Conservation (phyloP, 176 grass and related monocot species). For the Otatea glauca region DNA sequence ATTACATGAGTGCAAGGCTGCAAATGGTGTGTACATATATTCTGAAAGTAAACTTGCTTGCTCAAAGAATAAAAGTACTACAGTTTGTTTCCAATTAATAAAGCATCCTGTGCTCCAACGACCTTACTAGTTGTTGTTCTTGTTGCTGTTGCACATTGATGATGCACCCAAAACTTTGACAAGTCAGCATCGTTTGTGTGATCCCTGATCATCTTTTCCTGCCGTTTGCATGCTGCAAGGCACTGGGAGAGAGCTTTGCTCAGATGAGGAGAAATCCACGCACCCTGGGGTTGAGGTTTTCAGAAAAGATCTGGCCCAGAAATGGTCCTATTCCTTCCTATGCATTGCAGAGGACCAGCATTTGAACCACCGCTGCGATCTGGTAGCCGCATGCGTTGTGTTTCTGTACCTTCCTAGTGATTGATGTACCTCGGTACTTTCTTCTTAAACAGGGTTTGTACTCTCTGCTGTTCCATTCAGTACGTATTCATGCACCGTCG, state of each 20-base stretch:
- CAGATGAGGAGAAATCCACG: not conserved
- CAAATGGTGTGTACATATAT: not conserved
- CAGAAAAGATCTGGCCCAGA: slow-evolving; percentile 1
- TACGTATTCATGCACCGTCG: not conserved
- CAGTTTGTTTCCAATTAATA: not conserved
- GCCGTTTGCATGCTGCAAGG: not conserved
- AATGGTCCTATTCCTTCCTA: not conserved
- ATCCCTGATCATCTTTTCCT: not conserved
- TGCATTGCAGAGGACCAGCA: slow-evolving; percentile 1
- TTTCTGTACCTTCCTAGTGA: not conserved
- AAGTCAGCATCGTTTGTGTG: not conserved
- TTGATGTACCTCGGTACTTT: not conserved
- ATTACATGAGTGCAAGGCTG: not conserved
- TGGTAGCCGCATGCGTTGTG: not conserved
- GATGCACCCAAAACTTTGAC: not conserved
- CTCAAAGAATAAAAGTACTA: not conserved
- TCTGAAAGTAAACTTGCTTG: not conserved
- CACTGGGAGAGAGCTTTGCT: not conserved
- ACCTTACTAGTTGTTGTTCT: not conserved
- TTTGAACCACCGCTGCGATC: not conserved
- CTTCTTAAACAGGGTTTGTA: not conserved
- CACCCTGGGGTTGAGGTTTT: not conserved
- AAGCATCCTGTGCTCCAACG: not conserved
- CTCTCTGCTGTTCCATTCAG: not conserved
- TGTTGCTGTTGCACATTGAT: not conserved